phyloP scores from a whole-genome alignment of 2,329 filamentous ascomycete genomes.

The Fusarium sp. region DNA sequence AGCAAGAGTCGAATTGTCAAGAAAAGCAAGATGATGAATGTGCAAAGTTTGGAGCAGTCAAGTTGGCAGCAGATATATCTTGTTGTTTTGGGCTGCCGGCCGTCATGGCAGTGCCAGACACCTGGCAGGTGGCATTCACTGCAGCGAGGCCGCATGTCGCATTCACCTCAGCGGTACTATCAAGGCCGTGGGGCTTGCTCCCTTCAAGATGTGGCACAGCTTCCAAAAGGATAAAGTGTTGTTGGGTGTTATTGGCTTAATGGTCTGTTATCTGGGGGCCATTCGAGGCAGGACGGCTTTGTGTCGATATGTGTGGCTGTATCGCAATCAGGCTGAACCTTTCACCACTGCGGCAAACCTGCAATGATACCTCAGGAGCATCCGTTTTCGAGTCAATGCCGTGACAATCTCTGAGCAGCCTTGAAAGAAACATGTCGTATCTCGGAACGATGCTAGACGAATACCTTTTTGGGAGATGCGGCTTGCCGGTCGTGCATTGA shows the following conservation, averaged over 20 bases:
- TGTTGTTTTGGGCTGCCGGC: conserved; percentile 1
- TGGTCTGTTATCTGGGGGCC: conserved; percentile 5
- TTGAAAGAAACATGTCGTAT: conserved; percentile 1
- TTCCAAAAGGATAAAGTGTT: background rate
- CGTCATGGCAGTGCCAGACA: conserved; percentile 23
- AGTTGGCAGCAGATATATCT: conserved; percentile 3
- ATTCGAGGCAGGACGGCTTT: background rate
- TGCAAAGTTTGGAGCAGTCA: background rate
- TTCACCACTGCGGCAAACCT: background rate
- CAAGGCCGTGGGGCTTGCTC: conserved; percentile 2
- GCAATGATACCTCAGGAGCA: conserved; percentile 7
- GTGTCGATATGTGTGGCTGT: conserved; percentile 4
- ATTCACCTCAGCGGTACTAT: conserved; percentile 6
- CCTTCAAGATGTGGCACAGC: conserved; percentile 29
- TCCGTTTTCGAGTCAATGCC: conserved; percentile 5
- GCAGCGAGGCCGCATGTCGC: conserved; percentile 20
- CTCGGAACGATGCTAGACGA: conserved; percentile 10
- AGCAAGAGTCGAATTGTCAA: background rate
- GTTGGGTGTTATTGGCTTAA: conserved; percentile 4
- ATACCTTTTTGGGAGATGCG: conserved; percentile 26
- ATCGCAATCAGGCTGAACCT: conserved; percentile 13
- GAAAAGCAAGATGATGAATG: background rate
- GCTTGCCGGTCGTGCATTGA: conserved; percentile 10
- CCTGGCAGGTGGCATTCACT: conserved; percentile 26
- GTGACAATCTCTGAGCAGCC: background rate